These are phyloP conservation scores for Aspergillus mulundensis DNA, from an alignment of 495 filamentous ascomycete genomes.

Conservation along the genomic window DNA sequence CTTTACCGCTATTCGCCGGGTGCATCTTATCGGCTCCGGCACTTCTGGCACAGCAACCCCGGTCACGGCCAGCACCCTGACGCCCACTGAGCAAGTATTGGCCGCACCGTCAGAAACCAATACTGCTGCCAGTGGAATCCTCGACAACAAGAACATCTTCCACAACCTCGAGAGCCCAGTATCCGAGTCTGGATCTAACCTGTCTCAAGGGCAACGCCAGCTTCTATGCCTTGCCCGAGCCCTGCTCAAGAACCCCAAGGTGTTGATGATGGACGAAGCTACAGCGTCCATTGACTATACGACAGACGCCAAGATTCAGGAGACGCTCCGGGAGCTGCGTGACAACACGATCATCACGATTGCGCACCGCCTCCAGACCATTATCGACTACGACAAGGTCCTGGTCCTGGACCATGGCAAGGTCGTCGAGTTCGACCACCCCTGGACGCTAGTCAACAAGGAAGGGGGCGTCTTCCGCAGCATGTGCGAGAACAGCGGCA, in stretches of 20 bases:
- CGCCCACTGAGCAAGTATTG: constrained; percentile 21
- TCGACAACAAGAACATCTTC: constrained; percentile 91
- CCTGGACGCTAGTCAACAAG: constrained; percentile 69
- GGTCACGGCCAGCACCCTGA: constrained; percentile 33
- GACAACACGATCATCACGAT: constrained; percentile 95
- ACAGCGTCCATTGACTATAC: constrained; percentile 97
- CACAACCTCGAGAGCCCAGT: constrained; percentile 78
- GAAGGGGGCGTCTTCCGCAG: constrained; percentile 69
- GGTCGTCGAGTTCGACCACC: constrained; percentile 86
- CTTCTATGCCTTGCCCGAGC: constrained; percentile 93
- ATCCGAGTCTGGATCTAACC: constrained; percentile 88
- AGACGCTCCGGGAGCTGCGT: constrained; percentile 80
- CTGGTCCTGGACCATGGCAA: constrained; percentile 86
- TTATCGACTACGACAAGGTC: constrained; percentile 98
- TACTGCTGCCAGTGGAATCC: constrained; percentile 27
- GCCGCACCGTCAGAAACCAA: constrained; percentile 37
- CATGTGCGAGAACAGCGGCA: constrained; percentile 96
- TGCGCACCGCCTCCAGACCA: constrained; percentile 94
- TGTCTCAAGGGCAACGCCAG: constrained; percentile 95
- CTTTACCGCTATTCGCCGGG: constrained; percentile 80
- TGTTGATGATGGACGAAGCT: constrained; percentile 98
- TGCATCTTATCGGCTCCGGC: constrained; percentile 74
- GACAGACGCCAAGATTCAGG: constrained; percentile 94
- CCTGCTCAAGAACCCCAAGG: constrained; percentile 83
- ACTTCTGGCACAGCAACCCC: constrained; percentile 45